Evolutionary conservation across 2,329 filamentous ascomycete genomes (phyloP).

Genomic region (Exophiala aquamarina): DNA sequence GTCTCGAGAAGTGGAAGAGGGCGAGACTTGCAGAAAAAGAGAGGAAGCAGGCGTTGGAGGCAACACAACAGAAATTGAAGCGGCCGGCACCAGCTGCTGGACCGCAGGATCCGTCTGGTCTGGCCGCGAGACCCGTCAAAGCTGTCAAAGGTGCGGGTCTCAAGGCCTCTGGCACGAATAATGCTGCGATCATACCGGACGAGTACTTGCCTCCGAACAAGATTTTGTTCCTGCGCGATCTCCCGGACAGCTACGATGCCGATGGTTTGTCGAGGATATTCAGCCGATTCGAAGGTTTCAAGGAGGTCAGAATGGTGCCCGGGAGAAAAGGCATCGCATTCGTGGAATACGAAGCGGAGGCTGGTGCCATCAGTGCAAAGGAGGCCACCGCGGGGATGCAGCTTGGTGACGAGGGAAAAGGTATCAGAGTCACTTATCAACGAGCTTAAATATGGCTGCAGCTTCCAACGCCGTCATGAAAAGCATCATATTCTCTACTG

Average conservation of each 20-base stretch:
- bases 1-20: constrained; percentile 83
- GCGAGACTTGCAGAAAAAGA: constrained; percentile 83
- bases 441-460: constrained; percentile 60
- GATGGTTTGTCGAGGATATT: constrained; percentile 80
- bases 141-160: constrained; percentile 69
- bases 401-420: constrained; percentile 70
- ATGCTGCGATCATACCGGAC: constrained; percentile 80
- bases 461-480: constrained; percentile 1
- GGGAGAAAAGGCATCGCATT: constrained; percentile 88
- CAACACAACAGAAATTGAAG: constrained; percentile 74
- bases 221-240: constrained; percentile 88
- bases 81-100: constrained; percentile 54
- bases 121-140: constrained; percentile 51
- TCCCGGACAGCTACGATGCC: constrained; percentile 82
- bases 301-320: constrained; percentile 86
- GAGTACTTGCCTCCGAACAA: constrained; percentile 98
- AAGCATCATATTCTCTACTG: constrained; percentile 2
- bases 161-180: constrained; percentile 70
- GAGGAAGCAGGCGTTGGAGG: constrained; percentile 78
- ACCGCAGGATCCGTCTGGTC: constrained; percentile 27
- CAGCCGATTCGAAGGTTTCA: constrained; percentile 87
- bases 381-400: constrained; percentile 86
- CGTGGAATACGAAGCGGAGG: constrained; percentile 90
- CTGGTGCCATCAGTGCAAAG: constrained; percentile 87
- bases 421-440: constrained; percentile 95